Evolutionary conservation across 495 filamentous ascomycete genomes (phyloP).

Genomic region (Achaetomiella virescens): DNA sequence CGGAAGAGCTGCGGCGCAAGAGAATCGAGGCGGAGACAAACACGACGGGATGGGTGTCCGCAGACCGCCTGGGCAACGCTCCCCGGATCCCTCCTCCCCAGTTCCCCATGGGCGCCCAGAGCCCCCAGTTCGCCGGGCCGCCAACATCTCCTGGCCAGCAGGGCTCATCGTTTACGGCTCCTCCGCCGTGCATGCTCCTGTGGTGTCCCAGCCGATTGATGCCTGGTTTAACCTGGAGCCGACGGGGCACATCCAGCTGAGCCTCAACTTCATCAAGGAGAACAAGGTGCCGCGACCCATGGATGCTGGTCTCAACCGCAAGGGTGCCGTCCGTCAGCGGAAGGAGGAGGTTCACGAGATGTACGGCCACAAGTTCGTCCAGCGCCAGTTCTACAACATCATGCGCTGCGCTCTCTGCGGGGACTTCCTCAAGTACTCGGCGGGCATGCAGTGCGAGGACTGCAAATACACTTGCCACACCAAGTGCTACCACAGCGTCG

Average conservation of each 20-base stretch:
- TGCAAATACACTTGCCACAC: constrained; percentile 99
- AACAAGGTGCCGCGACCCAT: constrained; percentile 54
- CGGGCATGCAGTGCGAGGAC: constrained; percentile 98
- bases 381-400: constrained; percentile 99
- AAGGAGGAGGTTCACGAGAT: constrained; percentile 98
- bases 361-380: constrained; percentile 97
- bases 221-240: constrained; percentile 97
- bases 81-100: constrained; percentile 43
- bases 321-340: constrained; percentile 91
- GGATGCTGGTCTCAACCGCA: constrained; percentile 84
- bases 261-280: constrained; percentile 75
- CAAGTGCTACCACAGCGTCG: constrained; percentile 94
- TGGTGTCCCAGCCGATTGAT: constrained; percentile 69
- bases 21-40: constrained; percentile 94
- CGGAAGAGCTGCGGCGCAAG: constrained; percentile 94
- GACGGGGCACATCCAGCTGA: constrained; percentile 75
- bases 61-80: constrained; percentile 76
- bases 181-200: constrained; percentile 28
- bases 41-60: constrained; percentile 89
- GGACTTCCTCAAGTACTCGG: constrained; percentile 96
- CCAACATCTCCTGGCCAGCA: constrained; percentile 29
- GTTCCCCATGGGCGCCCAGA: constrained; percentile 48
- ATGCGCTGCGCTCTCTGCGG: constrained; percentile 99
- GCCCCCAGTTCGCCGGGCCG: constrained; percentile 38
- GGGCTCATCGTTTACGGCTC: constrained; percentile 14